Evolutionary conservation across 1,139 yeast species (phyloP), one percentile per base, ranked within the genome.

Genomic region (Nakaseomyces delphensis): DNA sequence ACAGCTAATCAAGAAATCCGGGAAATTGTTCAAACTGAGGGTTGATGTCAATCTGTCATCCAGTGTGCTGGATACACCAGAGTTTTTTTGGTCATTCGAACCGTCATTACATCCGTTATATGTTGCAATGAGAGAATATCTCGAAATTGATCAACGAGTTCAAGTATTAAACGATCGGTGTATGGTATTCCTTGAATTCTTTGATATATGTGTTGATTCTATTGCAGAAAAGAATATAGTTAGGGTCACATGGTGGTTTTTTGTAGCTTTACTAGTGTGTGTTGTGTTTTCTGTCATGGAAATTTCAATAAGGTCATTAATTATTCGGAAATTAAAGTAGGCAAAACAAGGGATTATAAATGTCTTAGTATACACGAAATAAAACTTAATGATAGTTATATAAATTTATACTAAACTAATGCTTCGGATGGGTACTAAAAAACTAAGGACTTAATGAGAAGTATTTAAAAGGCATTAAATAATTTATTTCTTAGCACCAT

Each of bases 41-140:
- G 96, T 89, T 7, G 98, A 91, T 63, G 97, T 91, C 3, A 91
- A 91, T 59, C 67, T 91, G 44, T 82, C 93, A 5, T 84, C 96
- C 11, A 85, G 87, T 47, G 89, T 91, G 19, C 69, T 91, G 44
- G 98, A 91, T 57, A 87, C 96, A 0, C 98, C 98, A 0, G 95
- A 85, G 46, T 87, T 86, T 56, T 91, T 91, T 62, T 91, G 98
- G 98, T 84, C 91, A 20, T 77, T 83, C 48, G 98, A 91, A 63
- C 98, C 98, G 3, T 89, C 95, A 29, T 71, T 91, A 49, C 94
- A 89, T 60, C 97, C 97, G 2, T 68, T 91, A 39, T 91, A 91
- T 62, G 73, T 75, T 30, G 97, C 96, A 0, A 83, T 89, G 45
- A 67, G 96, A 45, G 97, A 91, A 52, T 91, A 91, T 57, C 69